Base-by-base conservation (phyloP, 805 yeast species). In the Hagleromyces aurorensis region DNA sequence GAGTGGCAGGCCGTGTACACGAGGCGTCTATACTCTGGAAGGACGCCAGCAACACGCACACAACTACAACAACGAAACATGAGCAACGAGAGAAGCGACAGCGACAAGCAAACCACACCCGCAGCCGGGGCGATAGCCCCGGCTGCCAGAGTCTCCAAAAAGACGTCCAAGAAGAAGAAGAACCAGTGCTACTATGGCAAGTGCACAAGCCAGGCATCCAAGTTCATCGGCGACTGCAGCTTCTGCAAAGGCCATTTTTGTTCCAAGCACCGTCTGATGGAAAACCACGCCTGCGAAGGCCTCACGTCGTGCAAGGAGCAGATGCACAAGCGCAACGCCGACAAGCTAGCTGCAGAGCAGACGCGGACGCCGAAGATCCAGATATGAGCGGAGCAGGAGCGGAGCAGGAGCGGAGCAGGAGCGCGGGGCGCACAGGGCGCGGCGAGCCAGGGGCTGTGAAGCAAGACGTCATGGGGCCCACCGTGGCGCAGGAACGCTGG, bases 201-300 rank as follows among this genome's bases (percentile, higher is more conserved):
- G 16, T 85, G 95, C 59, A 63, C 69, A 13, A 67, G 78, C n/a
- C 62, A 72, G 8, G 83, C 87, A 1, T 57, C 69, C 29, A 62
- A 74, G 14, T 69, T 71, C 28, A 71, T 83, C 24, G 96, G 96
- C 27, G 86, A 78, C 53, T 85, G 96, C 56, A 70, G 75, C 31
- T 80, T 77, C 51, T 85, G 96, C 56, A 72, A 72, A 27, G 93
- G 94, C 25, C 79, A 78, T 48, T 85, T 74, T 56, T 85, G 96
- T 57, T 78, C 89, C 18, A 79, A 80, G 48, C 96, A 85, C 61
- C 70, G 96, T 33, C 64, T 85, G 33, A 65, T 86, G 60, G 96
- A 85, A 57, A 85, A 78, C 55, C 96, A 85, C 59, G 55, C 67
- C 36, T 85, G 96, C 53, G 65, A 69, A 34, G 94, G 91, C 5